phyloP scores from a whole-genome alignment of 208 protist species.

The Trypanosoma boissoni region DNA sequence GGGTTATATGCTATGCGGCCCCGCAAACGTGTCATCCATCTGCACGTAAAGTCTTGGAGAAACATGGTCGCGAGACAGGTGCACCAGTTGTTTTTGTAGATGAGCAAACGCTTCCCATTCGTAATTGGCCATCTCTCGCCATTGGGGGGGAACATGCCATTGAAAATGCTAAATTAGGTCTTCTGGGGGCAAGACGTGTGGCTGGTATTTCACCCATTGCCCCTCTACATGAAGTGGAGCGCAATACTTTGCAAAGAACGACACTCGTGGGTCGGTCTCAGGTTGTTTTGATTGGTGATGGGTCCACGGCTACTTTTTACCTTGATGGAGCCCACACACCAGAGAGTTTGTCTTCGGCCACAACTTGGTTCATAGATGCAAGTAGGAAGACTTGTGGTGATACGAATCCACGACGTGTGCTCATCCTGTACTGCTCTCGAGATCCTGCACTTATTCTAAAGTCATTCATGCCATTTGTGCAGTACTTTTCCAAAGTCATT shows the following conservation, averaged over 20 bases:
- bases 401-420: constrained; percentile 44
- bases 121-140: constrained; percentile 60
- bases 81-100: constrained; percentile 63
- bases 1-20: constrained; percentile 62
- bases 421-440: constrained; percentile 79
- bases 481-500: constrained; percentile 63
- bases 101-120: constrained; percentile 58
- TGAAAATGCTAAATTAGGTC: constrained; percentile 80
- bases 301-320: constrained; percentile 53
- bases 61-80: constrained; percentile 29
- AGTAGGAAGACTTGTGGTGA: constrained; percentile 43
- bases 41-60: constrained; percentile 57
- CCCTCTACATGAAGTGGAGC: constrained; percentile 64
- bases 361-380: constrained; percentile 76
- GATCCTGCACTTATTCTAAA: constrained; percentile 63
- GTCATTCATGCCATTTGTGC: constrained; percentile 67
- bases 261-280: constrained; percentile 80
- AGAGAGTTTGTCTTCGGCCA: constrained; percentile 69
- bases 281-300: constrained; percentile 34
- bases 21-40: constrained; percentile 70
- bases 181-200: constrained; percentile 68
- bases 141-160: constrained; percentile 75
- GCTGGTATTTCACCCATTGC: constrained; percentile 47
- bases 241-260: constrained; percentile 50
- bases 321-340: constrained; percentile 89